phyloP scores from a whole-genome alignment of 164 flowering plant species.

The Umbellularia californica region DNA sequence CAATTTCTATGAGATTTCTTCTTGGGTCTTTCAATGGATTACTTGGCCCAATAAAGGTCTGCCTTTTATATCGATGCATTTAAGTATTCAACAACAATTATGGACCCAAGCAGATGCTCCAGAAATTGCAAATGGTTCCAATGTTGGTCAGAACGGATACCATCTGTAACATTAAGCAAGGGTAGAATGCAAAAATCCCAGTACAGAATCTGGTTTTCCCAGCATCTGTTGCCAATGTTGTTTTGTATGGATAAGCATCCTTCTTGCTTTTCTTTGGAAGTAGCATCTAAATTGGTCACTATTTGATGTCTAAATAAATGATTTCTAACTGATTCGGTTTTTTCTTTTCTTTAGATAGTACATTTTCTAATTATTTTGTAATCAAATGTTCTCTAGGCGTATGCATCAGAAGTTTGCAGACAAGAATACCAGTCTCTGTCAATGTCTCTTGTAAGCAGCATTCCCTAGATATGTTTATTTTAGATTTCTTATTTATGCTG shows the following conservation, averaged over 20 bases:
- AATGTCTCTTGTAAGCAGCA: slow-evolving; percentile 42
- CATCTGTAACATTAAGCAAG: neutral
- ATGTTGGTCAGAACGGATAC: neutral
- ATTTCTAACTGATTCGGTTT: too few relatives aligned
- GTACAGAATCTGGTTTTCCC: neutral
- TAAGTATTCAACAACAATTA: too few relatives aligned
- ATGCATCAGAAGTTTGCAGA: slow-evolving; percentile 55
- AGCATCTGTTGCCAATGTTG: neutral
- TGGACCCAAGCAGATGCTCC: neutral
- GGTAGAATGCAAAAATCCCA: neutral
- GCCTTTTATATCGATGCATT: neutral
- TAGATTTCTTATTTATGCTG: neutral
- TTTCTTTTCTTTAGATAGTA: too few relatives aligned
- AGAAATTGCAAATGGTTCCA: neutral
- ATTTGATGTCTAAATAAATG: too few relatives aligned
- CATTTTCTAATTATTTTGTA: neutral
- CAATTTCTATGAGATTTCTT: slow-evolving; percentile 58
- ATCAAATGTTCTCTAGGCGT: slow-evolving; percentile 43
- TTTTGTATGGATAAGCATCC: neutral
- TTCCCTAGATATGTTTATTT: neutral
- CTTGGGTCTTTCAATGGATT: slow-evolving; percentile 66
- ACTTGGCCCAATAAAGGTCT: slow-evolving; percentile 76
- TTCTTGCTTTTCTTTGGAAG: too few relatives aligned
- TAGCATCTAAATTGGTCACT: too few relatives aligned
- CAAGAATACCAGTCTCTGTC: slow-evolving; percentile 53